Evolutionary conservation across 2,329 filamentous ascomycete species (phyloP).

Genomic region (Alternaria consortialis): DNA sequence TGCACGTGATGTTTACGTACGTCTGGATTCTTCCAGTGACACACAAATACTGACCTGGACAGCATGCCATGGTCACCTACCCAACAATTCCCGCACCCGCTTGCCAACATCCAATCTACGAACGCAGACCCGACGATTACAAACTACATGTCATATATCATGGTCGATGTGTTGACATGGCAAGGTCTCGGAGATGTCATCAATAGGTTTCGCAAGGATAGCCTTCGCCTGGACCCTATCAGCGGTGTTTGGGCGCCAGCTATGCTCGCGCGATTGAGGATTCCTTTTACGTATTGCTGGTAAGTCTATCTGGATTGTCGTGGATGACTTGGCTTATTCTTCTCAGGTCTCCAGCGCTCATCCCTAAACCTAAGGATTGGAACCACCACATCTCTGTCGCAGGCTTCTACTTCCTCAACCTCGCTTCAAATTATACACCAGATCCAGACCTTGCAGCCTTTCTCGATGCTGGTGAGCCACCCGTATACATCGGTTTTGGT

Average conservation of each 20-base stretch:
- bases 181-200: constrained; percentile 91
- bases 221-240: constrained; percentile 77
- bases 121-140: constrained; percentile 80
- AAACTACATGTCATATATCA: constrained; percentile 83
- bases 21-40: constrained; percentile 41
- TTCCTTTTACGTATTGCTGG: constrained; percentile 95
- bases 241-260: constrained; percentile 85
- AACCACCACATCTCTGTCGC: constrained; percentile 52
- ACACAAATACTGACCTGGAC: constrained; percentile 14
- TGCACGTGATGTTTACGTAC: constrained; percentile 90
- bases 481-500: constrained; percentile 55
- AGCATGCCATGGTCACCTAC: constrained; percentile 92
- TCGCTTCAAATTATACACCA: constrained; percentile 52
- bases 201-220: constrained; percentile 81
- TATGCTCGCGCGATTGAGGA: constrained; percentile 75
- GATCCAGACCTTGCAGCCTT: constrained; percentile 52
- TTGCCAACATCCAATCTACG: constrained; percentile 80
- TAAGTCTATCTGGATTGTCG: constrained; percentile 28
- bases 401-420: constrained; percentile 53
- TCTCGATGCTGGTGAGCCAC: constrained; percentile 51
- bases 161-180: constrained; percentile 94
- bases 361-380: constrained; percentile 59
- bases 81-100: constrained; percentile 82
- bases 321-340: not conserved
- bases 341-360: constrained; percentile 51